Percentiles rank a stretch among this genome's conserved stretches.
Conservation (phyloP, 805 yeast genomes). For the Suhomyces canberraensis region DNA sequence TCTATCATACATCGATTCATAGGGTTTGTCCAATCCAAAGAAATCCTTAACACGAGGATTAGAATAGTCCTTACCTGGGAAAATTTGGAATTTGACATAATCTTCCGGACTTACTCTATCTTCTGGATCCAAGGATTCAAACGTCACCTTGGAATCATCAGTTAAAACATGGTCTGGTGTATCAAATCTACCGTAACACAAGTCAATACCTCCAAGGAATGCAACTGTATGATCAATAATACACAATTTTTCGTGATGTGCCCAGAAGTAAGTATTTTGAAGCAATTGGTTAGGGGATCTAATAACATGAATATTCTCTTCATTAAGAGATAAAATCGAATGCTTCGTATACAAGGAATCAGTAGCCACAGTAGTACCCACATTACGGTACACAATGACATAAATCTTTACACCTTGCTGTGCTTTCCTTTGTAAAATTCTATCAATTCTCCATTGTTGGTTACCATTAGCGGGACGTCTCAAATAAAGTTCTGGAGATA, state of each 20-base stretch:
- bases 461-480: conserved; percentile 94
- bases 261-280: conserved; percentile 96
- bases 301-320: conserved; percentile 78
- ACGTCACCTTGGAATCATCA: conserved; percentile 58
- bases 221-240: conserved; percentile 85
- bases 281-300: conserved; percentile 94
- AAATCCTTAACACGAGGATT: conserved; percentile 94
- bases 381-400: conserved; percentile 89
- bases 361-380: conserved; percentile 87
- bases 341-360: conserved; percentile 95
- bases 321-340: conserved; percentile 77
- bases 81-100: conserved; percentile 54
- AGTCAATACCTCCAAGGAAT: conserved; percentile 92
- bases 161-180: conserved; percentile 90
- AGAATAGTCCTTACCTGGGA: conserved; percentile 97
- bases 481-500: conserved; percentile 88
- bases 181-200: conserved; percentile 94
- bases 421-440: conserved; percentile 84
- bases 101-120: conserved; percentile 38
- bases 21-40: conserved; percentile 74
- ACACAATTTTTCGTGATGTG: conserved; percentile 93
- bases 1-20: conserved; percentile 89
- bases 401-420: conserved; percentile 93
- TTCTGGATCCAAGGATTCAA: conserved; percentile 26
- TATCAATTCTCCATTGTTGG: conserved; percentile 89